Evolutionary conservation across 495 filamentous ascomycete species (phyloP).

Genomic region (Neurospora cerealis): DNA sequence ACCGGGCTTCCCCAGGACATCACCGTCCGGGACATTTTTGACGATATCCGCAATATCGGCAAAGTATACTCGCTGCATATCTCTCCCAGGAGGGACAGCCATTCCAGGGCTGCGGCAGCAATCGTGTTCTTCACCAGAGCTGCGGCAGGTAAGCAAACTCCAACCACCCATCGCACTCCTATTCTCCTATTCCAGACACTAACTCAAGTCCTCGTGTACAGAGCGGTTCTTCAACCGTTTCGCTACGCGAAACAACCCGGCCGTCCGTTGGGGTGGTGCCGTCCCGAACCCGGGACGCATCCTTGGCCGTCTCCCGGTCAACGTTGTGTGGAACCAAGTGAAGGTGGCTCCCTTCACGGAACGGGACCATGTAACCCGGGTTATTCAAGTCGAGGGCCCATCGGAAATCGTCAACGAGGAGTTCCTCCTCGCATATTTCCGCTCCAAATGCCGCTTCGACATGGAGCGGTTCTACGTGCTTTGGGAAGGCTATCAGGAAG

Average conservation of each 20-base stretch:
- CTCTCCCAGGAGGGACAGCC: constrained; percentile 14
- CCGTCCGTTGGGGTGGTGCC: background rate
- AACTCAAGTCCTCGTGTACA: rapidly evolving
- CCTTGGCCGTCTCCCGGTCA: background rate
- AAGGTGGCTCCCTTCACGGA: background rate
- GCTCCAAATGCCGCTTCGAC: constrained; percentile 17
- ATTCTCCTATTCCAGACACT: background rate
- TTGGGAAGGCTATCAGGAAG: background rate
- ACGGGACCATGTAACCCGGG: rapidly evolving
- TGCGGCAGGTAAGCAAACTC: constrained; percentile 4
- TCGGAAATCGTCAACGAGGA: constrained; percentile 9
- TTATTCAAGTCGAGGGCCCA: background rate
- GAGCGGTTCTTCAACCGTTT: constrained; percentile 12
- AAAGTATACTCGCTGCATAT: constrained; percentile 29
- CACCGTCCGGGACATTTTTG: constrained; percentile 18
- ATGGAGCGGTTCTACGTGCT: constrained; percentile 2
- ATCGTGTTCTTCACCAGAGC: constrained; percentile 28
- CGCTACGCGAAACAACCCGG: background rate
- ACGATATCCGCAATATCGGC: constrained; percentile 18
- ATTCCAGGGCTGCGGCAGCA: constrained; percentile 23
- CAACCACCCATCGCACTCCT: background rate
- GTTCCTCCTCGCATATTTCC: constrained; percentile 12
- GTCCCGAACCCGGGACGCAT: background rate
- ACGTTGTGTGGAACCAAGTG: constrained; percentile 16
- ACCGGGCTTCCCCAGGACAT: constrained; percentile 20